phyloP scores from a whole-genome alignment of 139 green algal species.

The Chlorella sp. region DNA sequence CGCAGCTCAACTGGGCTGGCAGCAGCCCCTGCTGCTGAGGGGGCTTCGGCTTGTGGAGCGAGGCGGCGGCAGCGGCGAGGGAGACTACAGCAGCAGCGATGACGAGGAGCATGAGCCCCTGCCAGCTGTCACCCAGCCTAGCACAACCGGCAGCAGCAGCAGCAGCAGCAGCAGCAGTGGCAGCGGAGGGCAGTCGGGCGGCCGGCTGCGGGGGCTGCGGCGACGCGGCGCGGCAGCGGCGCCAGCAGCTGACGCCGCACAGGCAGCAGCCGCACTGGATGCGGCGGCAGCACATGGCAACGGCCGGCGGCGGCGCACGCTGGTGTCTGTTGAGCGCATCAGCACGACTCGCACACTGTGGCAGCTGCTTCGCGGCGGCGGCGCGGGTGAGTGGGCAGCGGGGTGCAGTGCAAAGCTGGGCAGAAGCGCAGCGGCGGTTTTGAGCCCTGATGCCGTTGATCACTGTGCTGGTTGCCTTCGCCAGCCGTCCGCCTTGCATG shows the following conservation, averaged over 20 bases:
- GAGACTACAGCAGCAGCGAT: not conserved
- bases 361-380: not conserved
- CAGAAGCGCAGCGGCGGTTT: too few relatives aligned
- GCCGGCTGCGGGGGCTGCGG: not conserved
- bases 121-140: not conserved
- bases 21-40: conserved; percentile 1
- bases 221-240: not conserved
- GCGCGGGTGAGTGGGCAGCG: not conserved
- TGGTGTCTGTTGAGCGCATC: conserved; percentile 4
- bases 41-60: conserved; percentile 4
- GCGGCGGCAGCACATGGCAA: not conserved
- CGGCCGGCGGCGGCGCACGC: conserved; percentile 3
- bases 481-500: not conserved
- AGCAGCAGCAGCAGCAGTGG: not conserved
- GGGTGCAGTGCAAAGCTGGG: too few relatives aligned
- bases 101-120: conserved; percentile 1
- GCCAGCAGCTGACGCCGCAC: too few relatives aligned
- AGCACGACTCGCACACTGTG: not conserved
- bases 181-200: not conserved
- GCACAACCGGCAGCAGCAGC: not conserved
- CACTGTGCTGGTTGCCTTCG: not conserved
- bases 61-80: not conserved
- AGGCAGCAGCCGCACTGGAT: too few relatives aligned
- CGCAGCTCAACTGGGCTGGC: not conserved
- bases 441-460: not conserved